phyloP scores from a whole-genome alignment of 345 rosid species.

The Hibiscus syriacus region DNA sequence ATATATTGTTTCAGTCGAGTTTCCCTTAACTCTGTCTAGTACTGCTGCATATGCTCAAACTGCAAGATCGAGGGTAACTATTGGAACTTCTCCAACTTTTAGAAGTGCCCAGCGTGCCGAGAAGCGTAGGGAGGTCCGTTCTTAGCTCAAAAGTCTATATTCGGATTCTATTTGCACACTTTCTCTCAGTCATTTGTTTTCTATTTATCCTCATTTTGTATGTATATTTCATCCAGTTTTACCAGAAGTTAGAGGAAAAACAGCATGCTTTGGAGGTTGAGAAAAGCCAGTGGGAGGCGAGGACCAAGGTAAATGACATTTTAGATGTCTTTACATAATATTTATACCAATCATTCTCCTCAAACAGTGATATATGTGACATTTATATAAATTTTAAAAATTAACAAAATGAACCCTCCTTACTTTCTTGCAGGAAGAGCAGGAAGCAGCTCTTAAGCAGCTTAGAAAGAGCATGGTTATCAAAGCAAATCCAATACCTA shows the following conservation, averaged over 20 bases:
- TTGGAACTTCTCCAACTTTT: slow-evolving; percentile 87
- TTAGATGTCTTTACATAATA: background rate
- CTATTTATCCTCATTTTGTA: slow-evolving; percentile 12
- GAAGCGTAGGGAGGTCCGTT: slow-evolving; percentile 75
- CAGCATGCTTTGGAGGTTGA: slow-evolving; percentile 76
- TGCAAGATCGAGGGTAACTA: slow-evolving; percentile 51
- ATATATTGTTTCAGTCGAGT: slow-evolving; percentile 7
- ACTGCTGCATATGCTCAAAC: slow-evolving; percentile 59
- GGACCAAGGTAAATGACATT: slow-evolving; percentile 50
- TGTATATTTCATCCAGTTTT: slow-evolving; percentile 42
- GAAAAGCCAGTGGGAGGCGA: slow-evolving; percentile 65
- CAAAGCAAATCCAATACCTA: slow-evolving; percentile 91
- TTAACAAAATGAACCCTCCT: background rate
- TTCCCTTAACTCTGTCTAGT: slow-evolving; percentile 62
- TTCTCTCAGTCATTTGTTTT: background rate
- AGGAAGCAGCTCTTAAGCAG: slow-evolving; percentile 87
- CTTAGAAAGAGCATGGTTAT: slow-evolving; percentile 73
- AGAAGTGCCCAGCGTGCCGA: slow-evolving; percentile 76
- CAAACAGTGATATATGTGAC: background rate
- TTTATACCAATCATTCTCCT: background rate
- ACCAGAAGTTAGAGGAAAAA: slow-evolving; percentile 76
- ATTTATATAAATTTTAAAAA: background rate
- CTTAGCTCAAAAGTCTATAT: slow-evolving; percentile 4
- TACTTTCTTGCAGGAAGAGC: slow-evolving; percentile 73
- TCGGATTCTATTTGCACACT: slow-evolving; percentile 4